phyloP scores from a whole-genome alignment of 176 grass and related monocot species.

The Oropetium thomaeum region DNA sequence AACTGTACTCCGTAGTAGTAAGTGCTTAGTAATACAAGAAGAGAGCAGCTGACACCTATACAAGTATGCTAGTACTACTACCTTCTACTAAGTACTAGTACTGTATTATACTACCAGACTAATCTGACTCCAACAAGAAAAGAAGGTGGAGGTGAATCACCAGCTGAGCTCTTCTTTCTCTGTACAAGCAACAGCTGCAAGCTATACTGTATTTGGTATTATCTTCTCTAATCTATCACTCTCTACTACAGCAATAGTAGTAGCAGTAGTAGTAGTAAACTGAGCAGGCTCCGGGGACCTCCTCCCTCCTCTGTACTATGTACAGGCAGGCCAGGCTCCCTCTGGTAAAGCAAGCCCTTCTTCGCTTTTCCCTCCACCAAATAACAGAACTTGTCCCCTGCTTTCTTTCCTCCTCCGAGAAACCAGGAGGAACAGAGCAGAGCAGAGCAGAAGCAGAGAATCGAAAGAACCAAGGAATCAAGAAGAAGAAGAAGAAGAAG shows the following conservation, averaged over 20 bases:
- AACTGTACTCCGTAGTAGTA: no score
- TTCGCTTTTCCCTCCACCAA: conserved; percentile 38
- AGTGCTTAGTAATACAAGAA: background rate
- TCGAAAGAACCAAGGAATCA: conserved; percentile 39
- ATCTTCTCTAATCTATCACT: background rate
- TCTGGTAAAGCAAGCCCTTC: conserved; percentile 48
- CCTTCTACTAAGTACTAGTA: background rate
- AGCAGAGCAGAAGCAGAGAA: background rate
- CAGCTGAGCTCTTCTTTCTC: conserved; percentile 19
- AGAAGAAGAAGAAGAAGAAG: no score
- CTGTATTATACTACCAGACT: no score
- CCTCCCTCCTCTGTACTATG: no score
- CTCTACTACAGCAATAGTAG: no score
- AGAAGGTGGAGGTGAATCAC: conserved; percentile 12
- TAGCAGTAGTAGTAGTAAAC: no score
- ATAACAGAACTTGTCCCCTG: background rate
- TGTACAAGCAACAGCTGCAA: conserved; percentile 40
- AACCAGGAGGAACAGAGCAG: background rate
- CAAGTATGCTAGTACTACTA: background rate
- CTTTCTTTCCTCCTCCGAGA: conserved; percentile 18
- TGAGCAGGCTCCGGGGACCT: conserved; percentile 42
- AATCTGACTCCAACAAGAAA: background rate
- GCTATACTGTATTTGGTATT: no score
- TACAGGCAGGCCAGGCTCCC: conserved; percentile 17
- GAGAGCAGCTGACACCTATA: background rate